Conservation (phyloP, 495 filamentous ascomycete species). For the Aspergillus campestris region DNA sequence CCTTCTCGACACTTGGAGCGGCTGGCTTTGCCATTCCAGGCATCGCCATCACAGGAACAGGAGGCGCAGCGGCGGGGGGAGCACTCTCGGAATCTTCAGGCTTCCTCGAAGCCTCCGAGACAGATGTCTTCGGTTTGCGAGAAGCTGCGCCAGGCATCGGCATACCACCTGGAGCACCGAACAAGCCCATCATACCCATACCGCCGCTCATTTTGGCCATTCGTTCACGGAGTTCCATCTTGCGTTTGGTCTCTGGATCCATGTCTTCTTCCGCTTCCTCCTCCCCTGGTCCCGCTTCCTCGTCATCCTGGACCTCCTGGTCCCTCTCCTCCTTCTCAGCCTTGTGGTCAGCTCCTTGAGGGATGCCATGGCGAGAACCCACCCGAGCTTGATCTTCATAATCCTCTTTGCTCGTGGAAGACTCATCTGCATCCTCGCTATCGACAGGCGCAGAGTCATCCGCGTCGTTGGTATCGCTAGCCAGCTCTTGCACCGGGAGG, state of each 20-base stretch:
- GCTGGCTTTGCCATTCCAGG: constrained; percentile 54
- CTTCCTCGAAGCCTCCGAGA: constrained; percentile 57
- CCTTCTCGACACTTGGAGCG: constrained; percentile 31
- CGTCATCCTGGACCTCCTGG: constrained; percentile 37
- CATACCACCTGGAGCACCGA: constrained; percentile 70
- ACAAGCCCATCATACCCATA: constrained; percentile 95
- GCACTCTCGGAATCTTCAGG: constrained; percentile 41
- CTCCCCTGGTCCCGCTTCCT: constrained; percentile 53
- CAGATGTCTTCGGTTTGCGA: constrained; percentile 45
- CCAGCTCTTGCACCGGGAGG: constrained; percentile 40
- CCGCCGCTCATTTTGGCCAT: constrained; percentile 99
- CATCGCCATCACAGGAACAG: constrained; percentile 70
- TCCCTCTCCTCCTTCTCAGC: constrained; percentile 36
- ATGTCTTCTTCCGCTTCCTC: constrained; percentile 86
- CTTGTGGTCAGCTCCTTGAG: constrained; percentile 17
- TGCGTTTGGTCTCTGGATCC: constrained; percentile 79
- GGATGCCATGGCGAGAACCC: constrained; percentile 4
- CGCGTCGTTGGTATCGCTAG: constrained; percentile 81
- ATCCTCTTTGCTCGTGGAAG: constrained; percentile 66
- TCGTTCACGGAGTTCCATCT: constrained; percentile 80
- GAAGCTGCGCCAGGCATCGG: constrained; percentile 33
- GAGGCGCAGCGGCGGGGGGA: constrained; percentile 48
- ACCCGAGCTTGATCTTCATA: constrained; percentile 46
- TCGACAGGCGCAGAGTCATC: constrained; percentile 84
- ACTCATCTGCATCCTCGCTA: constrained; percentile 72